Evolutionary conservation across 192 early-diverging fungal genomes (phyloP), one percentile per base, ranked within the genome.

Genomic region (Geranomyces michiganensis): DNA sequence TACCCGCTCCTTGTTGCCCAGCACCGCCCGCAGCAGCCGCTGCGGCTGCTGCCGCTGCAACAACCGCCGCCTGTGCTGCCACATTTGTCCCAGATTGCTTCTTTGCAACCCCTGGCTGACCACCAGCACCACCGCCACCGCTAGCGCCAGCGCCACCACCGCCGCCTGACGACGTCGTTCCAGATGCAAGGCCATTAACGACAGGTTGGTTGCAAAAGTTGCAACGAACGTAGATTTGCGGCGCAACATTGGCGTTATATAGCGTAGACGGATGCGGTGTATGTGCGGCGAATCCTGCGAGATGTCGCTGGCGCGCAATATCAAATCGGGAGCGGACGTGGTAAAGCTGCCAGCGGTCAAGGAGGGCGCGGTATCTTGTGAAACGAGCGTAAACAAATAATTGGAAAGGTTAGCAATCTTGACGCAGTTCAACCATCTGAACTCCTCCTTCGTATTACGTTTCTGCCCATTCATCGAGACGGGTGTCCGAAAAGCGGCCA

Each of bases 341-440:
- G 63, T 88, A 98, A 64, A 98, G 82, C 53, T 92, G 87, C 92
- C 90, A 95, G 51, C 86, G 84, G 80, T 99, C 94, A 27, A 99
- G 83, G 58, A 97, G 74, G 43, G 81, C 68, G 3, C 94, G 88
- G 79, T 99, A 99, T 49, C 89, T 91, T 32, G 14, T 55, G 6
- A 62, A 36, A 24, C 19, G 36, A n/a, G 36, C 10, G 10, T 10
- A 3, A 41, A 41, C 5, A 41, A 62, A 19, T 29, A 59, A 30
- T 12, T 7, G 36, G 10, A 41, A 41, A 3, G 10, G 10, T 41
- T 41, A 41, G 36, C 36, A 10, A n/a, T n/a, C n/a, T n/a, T n/a
- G n/a, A n/a, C n/a, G n/a, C n/a, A n/a, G n/a, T n/a, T n/a, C n/a
- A n/a, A n/a, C n/a, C 56, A 24, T 10, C 14, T 41, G 36, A 41